Conservation (phyloP, 129 eudicot species). For the Lonicera japonica region DNA sequence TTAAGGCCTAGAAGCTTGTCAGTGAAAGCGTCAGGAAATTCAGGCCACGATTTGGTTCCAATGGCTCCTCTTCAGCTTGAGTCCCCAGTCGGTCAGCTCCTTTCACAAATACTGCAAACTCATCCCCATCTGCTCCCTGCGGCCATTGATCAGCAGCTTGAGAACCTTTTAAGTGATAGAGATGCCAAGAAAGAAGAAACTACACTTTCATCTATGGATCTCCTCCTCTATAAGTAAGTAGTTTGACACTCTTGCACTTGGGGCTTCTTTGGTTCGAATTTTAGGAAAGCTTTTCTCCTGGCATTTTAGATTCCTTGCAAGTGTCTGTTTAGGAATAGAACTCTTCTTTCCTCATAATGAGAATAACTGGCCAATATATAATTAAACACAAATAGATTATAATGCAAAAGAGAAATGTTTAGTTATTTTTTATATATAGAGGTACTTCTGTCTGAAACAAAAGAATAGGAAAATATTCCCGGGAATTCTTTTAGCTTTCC, state of each 20-base stretch:
- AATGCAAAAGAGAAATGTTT: no score
- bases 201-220: slow-evolving; percentile 41
- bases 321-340: no score
- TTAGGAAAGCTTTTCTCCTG: no score
- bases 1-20: slow-evolving; percentile 42
- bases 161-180: slow-evolving; percentile 61
- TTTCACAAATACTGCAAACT: slow-evolving; percentile 70
- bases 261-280: no score
- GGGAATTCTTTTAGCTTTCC: no score
- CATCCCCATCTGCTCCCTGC: slow-evolving; percentile 89
- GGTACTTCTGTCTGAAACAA: no score
- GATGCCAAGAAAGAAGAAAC: slow-evolving; percentile 46
- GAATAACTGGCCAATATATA: no score
- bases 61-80: slow-evolving; percentile 77
- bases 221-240: slow-evolving; percentile 62
- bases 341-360: no score
- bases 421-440: no score
- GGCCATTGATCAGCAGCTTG: slow-evolving; percentile 92
- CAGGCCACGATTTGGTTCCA: slow-evolving; percentile 45
- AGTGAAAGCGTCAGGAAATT: slow-evolving; percentile 58
- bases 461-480: no score
- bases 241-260: neutral
- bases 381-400: no score
- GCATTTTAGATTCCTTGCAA: no score
- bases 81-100: slow-evolving; percentile 85